Percentiles rank a stretch among this genome's conserved stretches.
Conservation (phyloP, 345 rosid genomes). For the Geranium brycei region DNA sequence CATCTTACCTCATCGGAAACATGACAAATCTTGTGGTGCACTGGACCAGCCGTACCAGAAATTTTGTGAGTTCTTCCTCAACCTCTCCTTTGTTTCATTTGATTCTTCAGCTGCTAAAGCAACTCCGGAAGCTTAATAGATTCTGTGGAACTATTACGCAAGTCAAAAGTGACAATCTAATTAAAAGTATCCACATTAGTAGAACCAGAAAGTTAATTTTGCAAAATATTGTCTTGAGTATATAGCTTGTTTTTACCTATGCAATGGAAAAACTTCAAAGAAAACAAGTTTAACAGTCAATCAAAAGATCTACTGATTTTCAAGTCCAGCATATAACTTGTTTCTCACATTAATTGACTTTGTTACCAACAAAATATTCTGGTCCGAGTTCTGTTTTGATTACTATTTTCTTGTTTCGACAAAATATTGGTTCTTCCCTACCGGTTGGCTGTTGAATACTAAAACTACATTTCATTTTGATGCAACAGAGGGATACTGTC, state of each 20-base stretch:
- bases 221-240: too few relatives aligned
- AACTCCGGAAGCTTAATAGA: neutral
- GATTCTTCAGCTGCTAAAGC: neutral
- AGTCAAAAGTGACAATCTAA: neutral
- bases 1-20: slow-evolving; percentile 86
- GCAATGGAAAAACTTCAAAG: neutral
- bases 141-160: neutral
- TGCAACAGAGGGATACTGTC: slow-evolving; percentile 61
- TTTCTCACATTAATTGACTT: neutral
- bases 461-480: neutral
- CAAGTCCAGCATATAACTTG: neutral
- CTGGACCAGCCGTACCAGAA: slow-evolving; percentile 83
- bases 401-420: too few relatives aligned
- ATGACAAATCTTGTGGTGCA: slow-evolving; percentile 98
- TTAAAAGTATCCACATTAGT: neutral
- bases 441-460: too few relatives aligned
- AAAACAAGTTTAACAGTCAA: neutral
- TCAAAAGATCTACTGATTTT: neutral
- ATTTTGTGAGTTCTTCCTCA: slow-evolving; percentile 44
- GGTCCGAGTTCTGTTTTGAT: neutral
- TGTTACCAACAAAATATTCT: neutral
- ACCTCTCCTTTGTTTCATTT: neutral
- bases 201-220: neutral
- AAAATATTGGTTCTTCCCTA: too few relatives aligned
- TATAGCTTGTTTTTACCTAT: neutral